These are phyloP conservation scores for Mallotus nudiflorus DNA, from an alignment of 345 rosid genomes.

Conservation along the genomic window DNA sequence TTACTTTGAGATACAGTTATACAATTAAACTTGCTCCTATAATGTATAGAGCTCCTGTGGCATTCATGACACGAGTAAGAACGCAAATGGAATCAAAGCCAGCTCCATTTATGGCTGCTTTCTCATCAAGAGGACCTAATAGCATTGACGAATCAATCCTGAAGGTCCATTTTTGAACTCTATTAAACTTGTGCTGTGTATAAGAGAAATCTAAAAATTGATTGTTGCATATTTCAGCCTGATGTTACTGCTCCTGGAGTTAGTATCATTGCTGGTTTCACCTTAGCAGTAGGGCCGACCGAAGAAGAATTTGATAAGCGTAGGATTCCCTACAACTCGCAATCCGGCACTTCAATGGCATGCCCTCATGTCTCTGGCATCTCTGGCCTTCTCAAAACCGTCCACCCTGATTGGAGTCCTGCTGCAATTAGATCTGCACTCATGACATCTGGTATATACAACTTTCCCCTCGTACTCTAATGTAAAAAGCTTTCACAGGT, in stretches of 20 bases:
- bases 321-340: constrained; percentile 17
- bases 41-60: constrained; percentile 30
- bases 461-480: not conserved
- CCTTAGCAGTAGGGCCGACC: constrained; percentile 24
- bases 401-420: constrained; percentile 52
- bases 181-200: not conserved
- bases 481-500: too few species aligned
- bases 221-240: not conserved
- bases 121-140: constrained; percentile 31
- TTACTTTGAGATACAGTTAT: too few species aligned
- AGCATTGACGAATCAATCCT: constrained; percentile 34
- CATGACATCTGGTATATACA: constrained; percentile 45
- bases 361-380: constrained; percentile 56
- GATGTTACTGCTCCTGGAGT: constrained; percentile 53
- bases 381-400: constrained; percentile 47
- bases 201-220: not conserved
- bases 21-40: too few species aligned
- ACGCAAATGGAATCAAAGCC: constrained; percentile 2
- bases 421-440: constrained; percentile 50
- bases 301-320: constrained; percentile 30
- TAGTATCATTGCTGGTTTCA: constrained; percentile 43
- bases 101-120: constrained; percentile 24
- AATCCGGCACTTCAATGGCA: constrained; percentile 59
- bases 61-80: constrained; percentile 5
- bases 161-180: too few species aligned